Base-by-base conservation (phyloP, 345 rosid genomes). In the Eutrema heterophyllum region DNA sequence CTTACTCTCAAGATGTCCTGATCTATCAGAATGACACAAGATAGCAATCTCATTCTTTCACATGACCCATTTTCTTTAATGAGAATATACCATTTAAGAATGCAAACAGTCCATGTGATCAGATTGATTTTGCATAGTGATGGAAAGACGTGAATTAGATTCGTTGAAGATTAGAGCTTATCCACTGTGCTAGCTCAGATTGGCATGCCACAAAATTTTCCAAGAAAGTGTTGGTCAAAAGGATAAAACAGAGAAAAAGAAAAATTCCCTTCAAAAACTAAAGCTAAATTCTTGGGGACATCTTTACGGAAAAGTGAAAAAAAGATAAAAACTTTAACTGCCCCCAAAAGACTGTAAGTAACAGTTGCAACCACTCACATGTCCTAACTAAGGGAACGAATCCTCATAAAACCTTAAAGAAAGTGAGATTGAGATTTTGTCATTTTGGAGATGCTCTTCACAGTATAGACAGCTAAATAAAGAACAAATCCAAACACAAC, bases 301-400 rank as follows among this genome's bases (percentile, higher is more conserved):
- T 76, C 73, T 76, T 76, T 62, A 62, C 27, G 59, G 16, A 74
- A 74, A 30, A 67, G 62, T 67, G 58, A 62, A 68, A 54, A 54
- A 21, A 64, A 64, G 38, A 52, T 33, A 45, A 30, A 18, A 50
- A 68, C 68, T 68, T 67, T 68, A 69, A 74, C 78, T 49, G 67
- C 73, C 45, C 64, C 15, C 56, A 41, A 68, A 75, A 68, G 79
- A 61, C 13, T 41, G 15, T 7, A 71, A 78, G 15, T 7, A 71
- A 78, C 81, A 78, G 88, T 62, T 86, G 81, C 79, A 82, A 77
- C 86, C 63, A 83, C 80, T 83, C 84, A 73, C 80, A 75, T 82
- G 85, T 61, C 49, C 15, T 75, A 44, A 60, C 27, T 33, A 18
- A 55, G 41, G 13, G 11, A 46, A 40, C 13, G 33, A 67, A 48